Percentiles rank a stretch among this genome's conserved stretches.
Conservation (phyloP, 2,329 filamentous ascomycete species). For the Botryotinia globosa region DNA sequence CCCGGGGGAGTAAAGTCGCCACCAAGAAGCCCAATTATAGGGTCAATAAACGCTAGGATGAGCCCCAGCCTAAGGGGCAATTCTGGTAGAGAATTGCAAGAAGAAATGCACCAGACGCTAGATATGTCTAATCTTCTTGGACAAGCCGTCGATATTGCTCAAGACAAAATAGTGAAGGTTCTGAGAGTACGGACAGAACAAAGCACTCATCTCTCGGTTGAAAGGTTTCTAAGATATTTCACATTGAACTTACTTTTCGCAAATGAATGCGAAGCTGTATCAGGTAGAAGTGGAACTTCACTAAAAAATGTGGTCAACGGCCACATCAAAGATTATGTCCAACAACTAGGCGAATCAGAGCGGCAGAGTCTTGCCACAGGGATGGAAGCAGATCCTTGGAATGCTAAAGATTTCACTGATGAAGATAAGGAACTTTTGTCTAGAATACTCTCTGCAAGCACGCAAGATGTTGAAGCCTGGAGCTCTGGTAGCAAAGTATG, state of each 20-base stretch:
- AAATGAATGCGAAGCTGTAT: conserved; percentile 83
- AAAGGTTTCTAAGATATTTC: conserved; percentile 76
- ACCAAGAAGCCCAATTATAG: conserved; percentile 36
- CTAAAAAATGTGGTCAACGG: conserved; percentile 77
- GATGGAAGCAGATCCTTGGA: conserved; percentile 81
- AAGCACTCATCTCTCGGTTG: conserved; percentile 62
- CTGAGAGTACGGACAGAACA: conserved; percentile 75
- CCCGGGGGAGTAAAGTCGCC: conserved; percentile 35
- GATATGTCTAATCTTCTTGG: conserved; percentile 76
- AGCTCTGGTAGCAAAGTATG: conserved; percentile 58
- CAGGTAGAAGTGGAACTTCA: conserved; percentile 70
- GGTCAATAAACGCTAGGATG: conserved; percentile 32
- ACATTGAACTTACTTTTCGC: conserved; percentile 79
- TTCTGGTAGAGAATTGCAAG: conserved; percentile 50
- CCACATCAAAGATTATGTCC: conserved; percentile 79
- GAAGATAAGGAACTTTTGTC: conserved; percentile 58
- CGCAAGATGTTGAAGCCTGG: conserved; percentile 67
- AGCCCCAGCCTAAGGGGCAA: conserved; percentile 22
- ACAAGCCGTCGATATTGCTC: conserved; percentile 76
- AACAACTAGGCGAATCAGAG: conserved; percentile 66
- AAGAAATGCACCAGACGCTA: conserved; percentile 72
- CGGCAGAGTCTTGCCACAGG: conserved; percentile 71
- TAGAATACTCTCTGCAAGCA: conserved; percentile 67
- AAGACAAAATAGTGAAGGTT: conserved; percentile 72
- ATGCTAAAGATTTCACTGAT: conserved; percentile 70